These are phyloP conservation scores for Diaporthe batatas DNA, from an alignment of 2,329 filamentous ascomycete species.

Conservation along the genomic window DNA sequence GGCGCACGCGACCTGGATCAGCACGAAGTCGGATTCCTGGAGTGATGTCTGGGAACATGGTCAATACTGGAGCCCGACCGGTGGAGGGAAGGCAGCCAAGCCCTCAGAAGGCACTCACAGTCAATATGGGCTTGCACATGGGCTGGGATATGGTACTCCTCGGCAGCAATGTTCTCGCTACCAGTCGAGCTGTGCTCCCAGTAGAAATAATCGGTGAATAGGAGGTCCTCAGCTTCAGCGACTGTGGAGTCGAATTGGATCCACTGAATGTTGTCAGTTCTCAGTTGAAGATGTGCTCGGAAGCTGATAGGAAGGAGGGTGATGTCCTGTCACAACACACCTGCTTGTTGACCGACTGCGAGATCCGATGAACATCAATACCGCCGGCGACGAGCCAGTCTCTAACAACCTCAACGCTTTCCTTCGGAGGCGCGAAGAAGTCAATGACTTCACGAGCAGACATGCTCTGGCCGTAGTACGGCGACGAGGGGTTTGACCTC, in stretches of 20 bases:
- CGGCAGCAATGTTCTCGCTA: slow-evolving; percentile 53
- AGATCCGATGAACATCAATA: slow-evolving; percentile 43
- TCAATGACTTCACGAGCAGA: slow-evolving; percentile 53
- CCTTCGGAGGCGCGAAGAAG: slow-evolving; percentile 54
- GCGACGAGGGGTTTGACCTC: slow-evolving; percentile 52
- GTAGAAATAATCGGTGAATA: slow-evolving; percentile 56
- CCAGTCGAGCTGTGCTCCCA: slow-evolving; percentile 56
- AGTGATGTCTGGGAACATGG: slow-evolving; percentile 58
- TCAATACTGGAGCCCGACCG: background rate
- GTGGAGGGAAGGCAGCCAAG: too few species aligned
- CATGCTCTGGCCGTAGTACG: slow-evolving; percentile 57
- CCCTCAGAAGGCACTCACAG: slow-evolving; percentile 49
- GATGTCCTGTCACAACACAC: slow-evolving; percentile 27
- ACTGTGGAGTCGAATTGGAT: slow-evolving; percentile 58
- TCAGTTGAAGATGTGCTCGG: background rate
- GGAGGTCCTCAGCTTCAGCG: slow-evolving; percentile 54
- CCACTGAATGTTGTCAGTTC: slow-evolving; percentile 50
- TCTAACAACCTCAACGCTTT: slow-evolving; percentile 52
- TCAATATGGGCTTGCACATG: slow-evolving; percentile 62
- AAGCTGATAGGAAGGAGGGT: background rate
- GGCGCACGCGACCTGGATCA: slow-evolving; percentile 34
- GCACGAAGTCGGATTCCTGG: slow-evolving; percentile 63
- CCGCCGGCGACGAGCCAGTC: slow-evolving; percentile 52
- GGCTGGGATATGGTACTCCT: slow-evolving; percentile 62
- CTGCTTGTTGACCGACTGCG: slow-evolving; percentile 46